Evolutionary conservation across 805 yeast genomes (phyloP).

Genomic region (Komagataella kurtzmanii): DNA sequence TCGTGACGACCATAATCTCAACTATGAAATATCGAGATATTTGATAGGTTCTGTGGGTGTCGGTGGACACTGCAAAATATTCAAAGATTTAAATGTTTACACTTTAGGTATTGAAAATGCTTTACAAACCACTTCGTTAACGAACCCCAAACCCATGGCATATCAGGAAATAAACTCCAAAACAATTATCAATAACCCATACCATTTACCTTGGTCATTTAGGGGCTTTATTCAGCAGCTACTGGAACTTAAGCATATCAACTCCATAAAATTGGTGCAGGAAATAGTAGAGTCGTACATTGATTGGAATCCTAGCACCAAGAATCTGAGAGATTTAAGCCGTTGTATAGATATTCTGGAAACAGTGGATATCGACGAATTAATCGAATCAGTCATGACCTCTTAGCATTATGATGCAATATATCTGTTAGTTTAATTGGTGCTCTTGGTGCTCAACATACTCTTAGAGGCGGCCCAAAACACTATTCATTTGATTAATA

Average conservation of each 20-base stretch:
- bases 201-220: slow-evolving; percentile 85
- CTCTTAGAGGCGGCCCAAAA: not conserved
- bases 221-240: slow-evolving; percentile 68
- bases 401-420: not conserved
- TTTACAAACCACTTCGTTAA: slow-evolving; percentile 58
- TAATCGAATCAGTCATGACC: slow-evolving; percentile 1
- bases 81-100: slow-evolving; percentile 69
- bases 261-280: slow-evolving; percentile 31
- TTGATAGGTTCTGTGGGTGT: slow-evolving; percentile 61
- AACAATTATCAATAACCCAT: slow-evolving; percentile 64
- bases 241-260: slow-evolving; percentile 29
- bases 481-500: not conserved
- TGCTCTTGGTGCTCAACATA: not conserved
- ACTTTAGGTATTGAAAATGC: slow-evolving; percentile 60
- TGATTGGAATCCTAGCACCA: slow-evolving; percentile 72
- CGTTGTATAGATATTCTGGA: slow-evolving; percentile 26
- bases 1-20: slow-evolving; percentile 11
- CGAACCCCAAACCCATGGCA: slow-evolving; percentile 24
- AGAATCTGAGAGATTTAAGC: slow-evolving; percentile 68
- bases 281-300: slow-evolving; percentile 46
- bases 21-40: slow-evolving; percentile 52
- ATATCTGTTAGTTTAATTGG: not conserved
- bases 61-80: slow-evolving; percentile 79
- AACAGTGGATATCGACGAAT: slow-evolving; percentile 6
- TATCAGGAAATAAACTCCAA: slow-evolving; percentile 17